Evolutionary conservation across 139 green algal species (phyloP).

Genomic region (Asterochloris sp.): DNA sequence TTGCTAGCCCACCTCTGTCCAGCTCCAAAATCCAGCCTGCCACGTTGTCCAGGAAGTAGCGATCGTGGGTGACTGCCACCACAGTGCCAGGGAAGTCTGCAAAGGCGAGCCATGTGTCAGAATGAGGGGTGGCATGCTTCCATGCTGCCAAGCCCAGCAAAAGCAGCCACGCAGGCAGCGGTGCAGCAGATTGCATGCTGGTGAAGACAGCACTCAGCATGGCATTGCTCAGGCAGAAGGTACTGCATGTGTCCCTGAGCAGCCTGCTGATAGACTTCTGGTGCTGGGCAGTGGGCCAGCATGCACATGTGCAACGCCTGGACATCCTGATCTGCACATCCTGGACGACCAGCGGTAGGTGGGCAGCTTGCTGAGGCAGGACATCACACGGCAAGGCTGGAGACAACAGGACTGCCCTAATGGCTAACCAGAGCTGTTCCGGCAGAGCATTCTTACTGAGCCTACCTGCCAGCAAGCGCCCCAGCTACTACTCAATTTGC

Average conservation of each 20-base stretch:
- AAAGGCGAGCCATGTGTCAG: background rate
- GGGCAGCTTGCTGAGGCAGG: no score
- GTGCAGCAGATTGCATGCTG: no score
- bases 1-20: conserved; percentile 35
- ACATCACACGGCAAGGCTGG: no score
- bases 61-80: conserved; percentile 75
- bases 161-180: background rate
- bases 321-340: no score
- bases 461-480: no score
- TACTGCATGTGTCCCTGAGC: background rate
- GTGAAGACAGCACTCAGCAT: background rate
- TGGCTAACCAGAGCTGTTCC: no score
- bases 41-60: conserved; percentile 63
- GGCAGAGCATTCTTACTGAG: no score
- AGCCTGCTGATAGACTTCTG: background rate
- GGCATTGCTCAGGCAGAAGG: background rate
- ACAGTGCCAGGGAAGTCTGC: conserved; percentile 66
- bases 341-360: no score
- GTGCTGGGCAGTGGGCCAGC: background rate
- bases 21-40: conserved; percentile 80
- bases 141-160: background rate
- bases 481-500: no score
- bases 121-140: background rate
- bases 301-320: no score
- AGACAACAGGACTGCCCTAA: no score